A percentile compares a stretch with the other conserved stretches of the same genome.
phyloP scores from a whole-genome alignment of 352 stramenopile species.

The Elongisporangium anandrum region DNA sequence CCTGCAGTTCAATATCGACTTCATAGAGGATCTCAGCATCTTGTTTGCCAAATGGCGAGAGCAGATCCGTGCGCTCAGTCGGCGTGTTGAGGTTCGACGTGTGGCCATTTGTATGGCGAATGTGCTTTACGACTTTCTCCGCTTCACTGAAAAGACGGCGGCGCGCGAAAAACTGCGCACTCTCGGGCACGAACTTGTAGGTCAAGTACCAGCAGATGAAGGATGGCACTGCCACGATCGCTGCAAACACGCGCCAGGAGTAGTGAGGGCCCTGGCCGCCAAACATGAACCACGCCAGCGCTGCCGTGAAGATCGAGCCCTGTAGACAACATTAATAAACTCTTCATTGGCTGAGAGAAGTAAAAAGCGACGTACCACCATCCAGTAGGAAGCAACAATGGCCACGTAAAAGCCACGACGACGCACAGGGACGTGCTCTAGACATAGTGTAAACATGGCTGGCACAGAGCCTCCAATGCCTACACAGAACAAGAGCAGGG shows the following conservation, averaged over 20 bases:
- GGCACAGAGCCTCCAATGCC: conserved; percentile 87
- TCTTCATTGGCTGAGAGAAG: neutral
- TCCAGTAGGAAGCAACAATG: conserved; percentile 88
- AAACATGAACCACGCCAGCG: conserved; percentile 79
- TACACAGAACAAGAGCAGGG: conserved; percentile 4
- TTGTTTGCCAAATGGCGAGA: conserved; percentile 20
- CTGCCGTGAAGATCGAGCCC: conserved; percentile 83
- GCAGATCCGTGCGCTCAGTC: conserved; percentile 17
- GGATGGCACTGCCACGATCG: conserved; percentile 61
- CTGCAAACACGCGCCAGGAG: conserved; percentile 78
- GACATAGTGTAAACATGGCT: conserved; percentile 82
- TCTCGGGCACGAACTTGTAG: conserved; percentile 77
- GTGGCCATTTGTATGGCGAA: conserved; percentile 31
- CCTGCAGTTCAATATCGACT: neutral
- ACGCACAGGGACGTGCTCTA: conserved; percentile 77
- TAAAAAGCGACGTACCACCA: conserved; percentile 47
- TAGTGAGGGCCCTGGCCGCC: conserved; percentile 28
- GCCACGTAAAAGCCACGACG: conserved; percentile 82
- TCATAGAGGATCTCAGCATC: neutral
- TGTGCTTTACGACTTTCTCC: conserved; percentile 58
- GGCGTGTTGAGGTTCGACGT: conserved; percentile 1
- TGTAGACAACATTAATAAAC: conserved; percentile 8
- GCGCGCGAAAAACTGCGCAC: conserved; percentile 62
- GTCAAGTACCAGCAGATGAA: conserved; percentile 65
- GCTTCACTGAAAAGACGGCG: conserved; percentile 44